Evolutionary conservation across 2,329 filamentous ascomycete species (phyloP).

Genomic region (Lachnellula cervina): DNA sequence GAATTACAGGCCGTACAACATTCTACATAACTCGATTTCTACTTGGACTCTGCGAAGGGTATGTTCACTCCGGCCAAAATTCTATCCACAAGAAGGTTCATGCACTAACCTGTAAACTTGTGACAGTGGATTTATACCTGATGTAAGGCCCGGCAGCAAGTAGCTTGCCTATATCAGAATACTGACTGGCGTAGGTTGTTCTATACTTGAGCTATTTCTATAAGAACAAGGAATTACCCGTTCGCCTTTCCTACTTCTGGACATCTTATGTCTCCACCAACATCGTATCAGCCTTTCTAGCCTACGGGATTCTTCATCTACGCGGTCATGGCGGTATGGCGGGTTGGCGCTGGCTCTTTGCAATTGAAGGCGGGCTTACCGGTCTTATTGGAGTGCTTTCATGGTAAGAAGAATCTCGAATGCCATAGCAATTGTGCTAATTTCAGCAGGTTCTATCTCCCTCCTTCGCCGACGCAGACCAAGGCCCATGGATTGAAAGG

Average conservation of each 20-base stretch:
- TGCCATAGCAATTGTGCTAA: neutral
- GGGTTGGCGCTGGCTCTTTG: constrained; percentile 51
- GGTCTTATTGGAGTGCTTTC: constrained; percentile 6
- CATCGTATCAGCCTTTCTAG: constrained; percentile 16
- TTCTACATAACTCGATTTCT: constrained; percentile 40
- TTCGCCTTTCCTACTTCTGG: constrained; percentile 19
- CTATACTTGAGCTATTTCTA: constrained; percentile 20
- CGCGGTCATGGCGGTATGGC: constrained; percentile 45
- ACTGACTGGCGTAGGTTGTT: neutral
- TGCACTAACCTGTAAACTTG: neutral
- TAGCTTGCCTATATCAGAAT: neutral
- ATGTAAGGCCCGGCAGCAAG: constrained; percentile 28
- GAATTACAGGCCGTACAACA: constrained; percentile 37
- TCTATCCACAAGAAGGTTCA: neutral
- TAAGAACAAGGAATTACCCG: constrained; percentile 16
- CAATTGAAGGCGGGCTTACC: constrained; percentile 37
- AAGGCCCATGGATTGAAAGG: constrained; percentile 17
- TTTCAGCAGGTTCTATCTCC: constrained; percentile 45
- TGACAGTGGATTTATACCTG: constrained; percentile 50
- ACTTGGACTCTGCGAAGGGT: constrained; percentile 14
- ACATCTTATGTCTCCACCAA: constrained; percentile 6
- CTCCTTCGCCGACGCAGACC: constrained; percentile 57
- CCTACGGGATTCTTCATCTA: constrained; percentile 48
- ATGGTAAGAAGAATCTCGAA: neutral
- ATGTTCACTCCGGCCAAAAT: neutral